A percentile compares a stretch with the other conserved stretches of the same genome.
Evolutionary conservation across 768 basidiomycete species (phyloP).

Genomic region (Psilocybe subaeruginosa): DNA sequence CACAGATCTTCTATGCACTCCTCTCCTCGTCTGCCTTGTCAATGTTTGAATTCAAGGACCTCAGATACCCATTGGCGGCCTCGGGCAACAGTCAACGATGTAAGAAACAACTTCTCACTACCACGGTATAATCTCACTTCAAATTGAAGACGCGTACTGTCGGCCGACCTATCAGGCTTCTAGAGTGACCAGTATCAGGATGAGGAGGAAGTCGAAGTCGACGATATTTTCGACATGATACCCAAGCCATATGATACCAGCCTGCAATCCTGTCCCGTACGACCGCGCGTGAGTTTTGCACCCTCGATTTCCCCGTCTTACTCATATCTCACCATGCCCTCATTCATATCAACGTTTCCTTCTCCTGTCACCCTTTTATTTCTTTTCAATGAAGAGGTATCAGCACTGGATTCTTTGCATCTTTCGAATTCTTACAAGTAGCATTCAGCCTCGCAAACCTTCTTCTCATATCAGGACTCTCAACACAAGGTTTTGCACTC

Average conservation of each 20-base stretch:
- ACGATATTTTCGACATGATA: conserved; percentile 39
- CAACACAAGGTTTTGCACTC: conserved; percentile 13
- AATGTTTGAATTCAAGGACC: background rate
- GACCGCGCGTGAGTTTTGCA: conserved; percentile 32
- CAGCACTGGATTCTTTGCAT: conserved; percentile 33
- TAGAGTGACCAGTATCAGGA: conserved; percentile 22
- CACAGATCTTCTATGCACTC: no score
- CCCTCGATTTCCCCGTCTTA: background rate
- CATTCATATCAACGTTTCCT: conserved; percentile 36
- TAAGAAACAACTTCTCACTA: conserved; percentile 11
- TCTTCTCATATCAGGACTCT: background rate
- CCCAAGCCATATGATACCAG: conserved; percentile 33
- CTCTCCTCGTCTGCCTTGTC: no score
- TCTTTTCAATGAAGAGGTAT: conserved; percentile 32
- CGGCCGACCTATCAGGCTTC: conserved; percentile 29
- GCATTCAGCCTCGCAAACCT: conserved; percentile 13
- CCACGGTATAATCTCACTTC: conserved; percentile 19
- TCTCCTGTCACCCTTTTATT: conserved; percentile 26
- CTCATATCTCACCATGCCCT: conserved; percentile 21
- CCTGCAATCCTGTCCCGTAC: conserved; percentile 33
- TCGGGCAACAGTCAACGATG: conserved; percentile 17
- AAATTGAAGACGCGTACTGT: conserved; percentile 25
- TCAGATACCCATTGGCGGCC: conserved; percentile 30
- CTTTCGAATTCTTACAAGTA: conserved; percentile 20
- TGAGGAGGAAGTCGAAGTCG: conserved; percentile 28